phyloP scores from a whole-genome alignment of 2,329 filamentous ascomycete genomes.

The Xylariaceae sp. region DNA sequence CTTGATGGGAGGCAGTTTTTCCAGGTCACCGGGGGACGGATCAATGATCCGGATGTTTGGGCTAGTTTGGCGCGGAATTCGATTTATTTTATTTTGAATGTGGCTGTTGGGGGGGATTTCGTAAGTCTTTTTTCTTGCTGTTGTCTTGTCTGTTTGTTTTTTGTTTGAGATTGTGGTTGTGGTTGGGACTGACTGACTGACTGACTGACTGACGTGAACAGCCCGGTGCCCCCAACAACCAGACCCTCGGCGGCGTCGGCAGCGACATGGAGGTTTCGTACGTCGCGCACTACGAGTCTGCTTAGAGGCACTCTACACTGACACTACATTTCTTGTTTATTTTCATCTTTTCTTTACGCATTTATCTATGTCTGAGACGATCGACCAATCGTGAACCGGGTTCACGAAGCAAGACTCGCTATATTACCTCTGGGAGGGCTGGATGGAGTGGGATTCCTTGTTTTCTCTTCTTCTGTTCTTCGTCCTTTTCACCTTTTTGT shows the following conservation, averaged over 20 bases:
- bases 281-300: conserved; percentile 37
- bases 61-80: conserved; percentile 39
- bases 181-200: background rate
- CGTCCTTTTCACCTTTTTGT: too few species aligned
- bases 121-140: too few species aligned
- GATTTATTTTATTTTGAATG: conserved; percentile 44
- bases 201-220: conserved; percentile 23
- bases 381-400: too few species aligned
- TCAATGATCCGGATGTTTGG: conserved; percentile 41
- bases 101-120: conserved; percentile 43
- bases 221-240: conserved; percentile 45
- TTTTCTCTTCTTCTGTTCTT: too few species aligned
- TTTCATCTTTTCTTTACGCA: too few species aligned
- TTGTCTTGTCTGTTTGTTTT: too few species aligned
- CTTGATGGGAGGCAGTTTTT: conserved; percentile 42
- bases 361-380: too few species aligned
- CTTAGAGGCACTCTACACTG: background rate
- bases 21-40: conserved; percentile 38
- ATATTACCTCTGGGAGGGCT: too few species aligned
- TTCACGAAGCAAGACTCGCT: too few species aligned
- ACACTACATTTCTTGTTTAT: too few species aligned
- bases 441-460: too few species aligned
- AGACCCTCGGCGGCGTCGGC: conserved; percentile 42
- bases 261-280: conserved; percentile 50
- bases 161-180: background rate